Evolutionary conservation across 495 filamentous ascomycete genomes (phyloP).

Genomic region (Daldinia childiae): DNA sequence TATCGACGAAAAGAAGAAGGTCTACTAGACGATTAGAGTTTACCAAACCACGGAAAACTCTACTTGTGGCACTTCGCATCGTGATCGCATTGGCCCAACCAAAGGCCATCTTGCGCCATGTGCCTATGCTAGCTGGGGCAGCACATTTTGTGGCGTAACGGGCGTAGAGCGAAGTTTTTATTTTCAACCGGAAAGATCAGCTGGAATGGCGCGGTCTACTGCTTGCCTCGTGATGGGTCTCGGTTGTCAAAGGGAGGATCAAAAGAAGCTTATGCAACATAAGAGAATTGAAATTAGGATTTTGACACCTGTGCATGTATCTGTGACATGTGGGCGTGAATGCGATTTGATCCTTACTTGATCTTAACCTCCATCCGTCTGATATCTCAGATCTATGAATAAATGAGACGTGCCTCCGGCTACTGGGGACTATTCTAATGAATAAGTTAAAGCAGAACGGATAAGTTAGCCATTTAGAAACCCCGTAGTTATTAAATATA

Average conservation of each 20-base stretch:
- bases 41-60: slow-evolving; percentile 5
- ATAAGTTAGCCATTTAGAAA: no score
- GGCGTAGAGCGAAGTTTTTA: slow-evolving; percentile 24
- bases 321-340: slow-evolving; percentile 3
- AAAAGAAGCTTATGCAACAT: slow-evolving; percentile 27
- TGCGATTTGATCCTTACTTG: background rate
- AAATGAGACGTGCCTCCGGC: background rate
- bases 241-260: slow-evolving; percentile 3
- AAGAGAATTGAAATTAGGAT: slow-evolving; percentile 28
- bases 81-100: slow-evolving; percentile 20
- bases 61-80: slow-evolving; percentile 30
- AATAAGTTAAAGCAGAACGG: no score
- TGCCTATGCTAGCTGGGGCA: slow-evolving; percentile 32
- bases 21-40: slow-evolving; percentile 71
- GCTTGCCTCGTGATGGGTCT: slow-evolving; percentile 16
- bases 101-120: slow-evolving; percentile 17
- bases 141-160: slow-evolving; percentile 34
- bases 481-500: no score
- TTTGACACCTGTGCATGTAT: background rate
- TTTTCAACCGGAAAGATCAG: slow-evolving; percentile 30
- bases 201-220: slow-evolving; percentile 24
- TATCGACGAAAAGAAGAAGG: slow-evolving; percentile 99
- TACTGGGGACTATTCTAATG: background rate
- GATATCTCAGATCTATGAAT: background rate
- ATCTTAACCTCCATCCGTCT: background rate